Conservation (phyloP, 371 early-diverging fungal species). For the Mucor mucedo region DNA sequence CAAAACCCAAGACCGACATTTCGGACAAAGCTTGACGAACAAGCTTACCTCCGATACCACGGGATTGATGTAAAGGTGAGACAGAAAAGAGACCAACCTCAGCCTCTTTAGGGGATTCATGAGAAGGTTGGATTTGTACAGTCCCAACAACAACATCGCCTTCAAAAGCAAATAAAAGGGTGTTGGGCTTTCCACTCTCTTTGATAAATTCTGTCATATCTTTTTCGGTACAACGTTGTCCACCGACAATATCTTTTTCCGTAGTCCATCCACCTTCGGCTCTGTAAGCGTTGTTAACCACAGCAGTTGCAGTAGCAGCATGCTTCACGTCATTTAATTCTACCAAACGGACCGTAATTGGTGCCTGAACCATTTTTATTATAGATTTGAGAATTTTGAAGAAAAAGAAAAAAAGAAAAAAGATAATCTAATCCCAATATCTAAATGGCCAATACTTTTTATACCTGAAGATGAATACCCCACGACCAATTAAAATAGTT, state of each 20-base stretch:
- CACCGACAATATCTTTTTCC: slow-evolving; percentile 40
- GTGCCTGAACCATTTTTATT: slow-evolving; percentile 22
- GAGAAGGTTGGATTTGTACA: slow-evolving; percentile 37
- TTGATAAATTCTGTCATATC: slow-evolving; percentile 30
- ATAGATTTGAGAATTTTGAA: background rate
- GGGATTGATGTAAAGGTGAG: slow-evolving; percentile 52
- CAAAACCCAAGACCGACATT: slow-evolving; percentile 40
- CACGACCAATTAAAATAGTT: slow-evolving; percentile 12
- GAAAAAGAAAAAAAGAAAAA: slow-evolving; percentile 6
- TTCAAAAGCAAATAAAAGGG: slow-evolving; percentile 39
- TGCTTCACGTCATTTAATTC: slow-evolving; percentile 11
- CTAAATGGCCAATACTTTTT: background rate
- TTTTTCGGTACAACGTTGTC: slow-evolving; percentile 36
- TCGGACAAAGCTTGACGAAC: slow-evolving; percentile 48
- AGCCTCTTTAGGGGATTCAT: slow-evolving; percentile 23
- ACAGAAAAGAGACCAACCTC: slow-evolving; percentile 59
- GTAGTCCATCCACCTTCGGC: slow-evolving; percentile 51
- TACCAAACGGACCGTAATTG: slow-evolving; percentile 22
- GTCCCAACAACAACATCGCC: slow-evolving; percentile 42
- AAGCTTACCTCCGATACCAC: slow-evolving; percentile 60
- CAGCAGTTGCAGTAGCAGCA: slow-evolving; percentile 7
- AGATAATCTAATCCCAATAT: no score
- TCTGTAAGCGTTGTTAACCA: slow-evolving; percentile 30
- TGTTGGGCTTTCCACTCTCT: slow-evolving; percentile 32
- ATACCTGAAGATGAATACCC: background rate